These are phyloP conservation scores for Plasmodium cynomolgi DNA, from an alignment of 169 alveolate genomes.

Conservation along the genomic window DNA sequence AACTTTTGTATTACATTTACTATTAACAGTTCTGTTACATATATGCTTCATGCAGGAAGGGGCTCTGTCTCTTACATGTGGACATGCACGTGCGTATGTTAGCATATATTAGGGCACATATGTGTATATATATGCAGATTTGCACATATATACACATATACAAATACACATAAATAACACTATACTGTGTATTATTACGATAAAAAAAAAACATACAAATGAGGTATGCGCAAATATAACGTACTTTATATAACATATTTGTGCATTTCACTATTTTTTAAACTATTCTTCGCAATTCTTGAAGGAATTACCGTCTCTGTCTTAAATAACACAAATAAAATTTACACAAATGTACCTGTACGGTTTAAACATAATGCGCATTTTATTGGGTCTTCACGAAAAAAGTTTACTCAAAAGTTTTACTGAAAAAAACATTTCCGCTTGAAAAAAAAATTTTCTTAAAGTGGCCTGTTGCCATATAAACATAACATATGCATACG, in stretches of 20 bases:
- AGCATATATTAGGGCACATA: not conserved
- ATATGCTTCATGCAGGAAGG: not conserved
- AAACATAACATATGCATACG: not conserved
- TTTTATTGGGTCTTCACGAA: not conserved
- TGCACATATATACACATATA: not conserved
- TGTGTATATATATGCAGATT: not conserved
- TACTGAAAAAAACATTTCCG: not conserved
- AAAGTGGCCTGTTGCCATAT: not conserved
- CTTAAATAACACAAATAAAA: slow-evolving; percentile 11
- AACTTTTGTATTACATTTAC: slow-evolving; percentile 5
- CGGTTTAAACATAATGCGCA: not conserved
- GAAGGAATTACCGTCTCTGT: slow-evolving; percentile 1
- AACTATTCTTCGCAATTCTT: not conserved
- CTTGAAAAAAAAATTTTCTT: not conserved
- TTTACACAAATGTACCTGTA: slow-evolving; percentile 11
- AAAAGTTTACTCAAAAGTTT: not conserved
- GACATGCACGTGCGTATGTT: not conserved
- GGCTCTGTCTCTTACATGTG: not conserved
- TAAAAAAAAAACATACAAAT: not conserved
- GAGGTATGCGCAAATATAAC: not conserved
- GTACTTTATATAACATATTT: not conserved
- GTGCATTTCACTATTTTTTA: not conserved
- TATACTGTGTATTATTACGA: not conserved
- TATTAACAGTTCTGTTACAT: slow-evolving; percentile 2
- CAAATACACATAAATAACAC: not conserved